These are phyloP conservation scores for Penicillium coffeae DNA, from an alignment of 495 filamentous ascomycete species.

Conservation along the genomic window DNA sequence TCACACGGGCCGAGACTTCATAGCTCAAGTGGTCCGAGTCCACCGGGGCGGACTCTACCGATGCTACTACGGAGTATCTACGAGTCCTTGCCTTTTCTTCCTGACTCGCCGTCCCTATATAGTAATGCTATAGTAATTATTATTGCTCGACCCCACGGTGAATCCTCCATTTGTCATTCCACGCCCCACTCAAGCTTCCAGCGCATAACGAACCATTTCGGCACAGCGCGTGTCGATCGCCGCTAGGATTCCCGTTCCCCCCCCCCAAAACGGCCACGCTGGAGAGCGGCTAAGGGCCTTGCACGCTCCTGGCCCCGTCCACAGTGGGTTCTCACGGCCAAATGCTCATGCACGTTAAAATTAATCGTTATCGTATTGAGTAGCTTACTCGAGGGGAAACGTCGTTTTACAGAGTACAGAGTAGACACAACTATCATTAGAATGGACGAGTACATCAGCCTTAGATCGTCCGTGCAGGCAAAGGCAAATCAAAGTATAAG, in stretches of 20 bases:
- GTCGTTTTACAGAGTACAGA: no score
- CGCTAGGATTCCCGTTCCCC: conserved; percentile 33
- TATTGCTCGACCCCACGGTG: no score
- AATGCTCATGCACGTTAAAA: conserved; percentile 17
- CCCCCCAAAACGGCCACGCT: not conserved
- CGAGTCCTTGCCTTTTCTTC: no score
- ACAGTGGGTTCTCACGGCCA: conserved; percentile 5
- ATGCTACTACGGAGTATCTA: no score
- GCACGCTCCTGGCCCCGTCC: conserved; percentile 1
- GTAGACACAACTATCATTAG: no score
- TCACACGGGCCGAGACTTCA: no score
- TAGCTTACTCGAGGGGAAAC: no score
- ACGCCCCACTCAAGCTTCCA: conserved; percentile 10
- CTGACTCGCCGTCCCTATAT: no score
- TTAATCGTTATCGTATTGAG: conserved; percentile 15
- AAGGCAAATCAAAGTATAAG: conserved; percentile 5
- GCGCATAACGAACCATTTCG: not conserved
- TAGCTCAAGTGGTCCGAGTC: no score
- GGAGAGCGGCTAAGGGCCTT: not conserved
- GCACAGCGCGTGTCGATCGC: conserved; percentile 25
- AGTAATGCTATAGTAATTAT: no score
- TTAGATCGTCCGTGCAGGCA: conserved; percentile 2
- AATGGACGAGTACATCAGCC: no score
- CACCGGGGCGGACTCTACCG: no score
- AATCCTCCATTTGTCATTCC: not conserved